phyloP scores from a whole-genome alignment of 169 alveolate species.

The Eimeria falciformis region DNA sequence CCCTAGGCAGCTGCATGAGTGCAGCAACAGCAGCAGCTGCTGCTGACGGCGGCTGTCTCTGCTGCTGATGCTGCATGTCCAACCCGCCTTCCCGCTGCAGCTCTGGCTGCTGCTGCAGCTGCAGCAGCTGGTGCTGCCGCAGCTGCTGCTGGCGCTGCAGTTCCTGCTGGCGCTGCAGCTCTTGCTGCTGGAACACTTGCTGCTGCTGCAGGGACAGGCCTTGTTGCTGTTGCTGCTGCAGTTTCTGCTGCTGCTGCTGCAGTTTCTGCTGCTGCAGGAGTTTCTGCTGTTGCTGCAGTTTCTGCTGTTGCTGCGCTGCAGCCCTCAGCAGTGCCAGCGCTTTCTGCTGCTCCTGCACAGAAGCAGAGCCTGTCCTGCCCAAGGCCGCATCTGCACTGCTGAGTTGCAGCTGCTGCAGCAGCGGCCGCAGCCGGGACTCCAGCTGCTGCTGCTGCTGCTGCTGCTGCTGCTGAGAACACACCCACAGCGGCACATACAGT shows the following conservation, averaged over 20 bases:
- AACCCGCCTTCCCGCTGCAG: slow-evolving; percentile 64
- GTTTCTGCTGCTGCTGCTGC: slow-evolving; percentile 8
- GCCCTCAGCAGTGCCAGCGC: slow-evolving; percentile 9
- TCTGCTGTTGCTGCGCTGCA: neutral
- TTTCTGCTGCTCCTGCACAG: neutral
- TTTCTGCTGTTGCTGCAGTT: neutral
- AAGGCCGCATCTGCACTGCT: neutral
- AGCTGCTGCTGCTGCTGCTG: slow-evolving; percentile 58
- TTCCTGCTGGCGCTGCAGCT: neutral
- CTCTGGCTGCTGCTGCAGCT: slow-evolving; percentile 61
- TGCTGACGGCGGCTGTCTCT: slow-evolving; percentile 33
- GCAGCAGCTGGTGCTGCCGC: slow-evolving; percentile 62
- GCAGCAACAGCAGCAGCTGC: slow-evolving; percentile 47
- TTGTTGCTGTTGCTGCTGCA: slow-evolving; percentile 51
- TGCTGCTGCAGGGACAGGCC: slow-evolving; percentile 55
- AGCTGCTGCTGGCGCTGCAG: slow-evolving; percentile 73
- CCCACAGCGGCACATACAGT: neutral
- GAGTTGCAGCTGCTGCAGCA: slow-evolving; percentile 67
- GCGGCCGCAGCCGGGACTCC: slow-evolving; percentile 61
- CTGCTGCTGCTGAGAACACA: slow-evolving; percentile 11
- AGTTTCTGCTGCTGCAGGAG: slow-evolving; percentile 48
- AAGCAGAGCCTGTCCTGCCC: neutral
- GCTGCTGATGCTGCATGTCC: slow-evolving; percentile 25
- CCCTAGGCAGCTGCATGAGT: neutral
- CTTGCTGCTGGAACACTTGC: slow-evolving; percentile 46